These are phyloP conservation scores for Litsea cubeba DNA, from an alignment of 164 flowering plant genomes.

Conservation along the genomic window DNA sequence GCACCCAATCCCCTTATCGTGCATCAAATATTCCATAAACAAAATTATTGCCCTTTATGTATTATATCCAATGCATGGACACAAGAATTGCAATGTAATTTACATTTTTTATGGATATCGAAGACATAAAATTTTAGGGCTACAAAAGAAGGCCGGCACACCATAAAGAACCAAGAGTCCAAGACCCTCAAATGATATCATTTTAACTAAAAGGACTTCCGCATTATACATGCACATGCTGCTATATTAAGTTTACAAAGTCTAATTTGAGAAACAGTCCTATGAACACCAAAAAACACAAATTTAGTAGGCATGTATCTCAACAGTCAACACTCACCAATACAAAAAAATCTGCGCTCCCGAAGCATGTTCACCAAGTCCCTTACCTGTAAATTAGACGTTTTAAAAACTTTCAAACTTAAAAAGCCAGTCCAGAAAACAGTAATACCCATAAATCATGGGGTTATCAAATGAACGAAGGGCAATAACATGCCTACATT, in stretches of 20 bases:
- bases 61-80: too few species aligned
- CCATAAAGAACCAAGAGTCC: too few species aligned
- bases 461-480: neutral
- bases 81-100: too few species aligned
- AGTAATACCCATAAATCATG: neutral
- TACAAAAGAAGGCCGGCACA: too few species aligned
- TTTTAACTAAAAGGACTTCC: neutral
- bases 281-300: too few species aligned
- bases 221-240: neutral
- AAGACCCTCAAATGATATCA: too few species aligned
- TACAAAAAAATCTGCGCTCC: constrained; percentile 53
- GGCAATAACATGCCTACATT: neutral
- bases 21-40: too few species aligned
- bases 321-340: constrained; percentile 47
- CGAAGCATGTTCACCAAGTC: constrained; percentile 52
- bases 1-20: neutral
- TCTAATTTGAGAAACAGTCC: neutral
- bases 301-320: neutral
- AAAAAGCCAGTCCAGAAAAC: neutral
- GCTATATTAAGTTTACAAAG: neutral
- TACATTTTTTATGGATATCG: too few species aligned
- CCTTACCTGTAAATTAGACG: constrained; percentile 46
- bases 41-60: too few species aligned
- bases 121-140: too few species aligned
- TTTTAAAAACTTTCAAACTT: neutral